Evolutionary conservation across 306 rosid species (phyloP), one percentile per base, ranked within the genome.

Genomic region (Dryas alaskensis): DNA sequence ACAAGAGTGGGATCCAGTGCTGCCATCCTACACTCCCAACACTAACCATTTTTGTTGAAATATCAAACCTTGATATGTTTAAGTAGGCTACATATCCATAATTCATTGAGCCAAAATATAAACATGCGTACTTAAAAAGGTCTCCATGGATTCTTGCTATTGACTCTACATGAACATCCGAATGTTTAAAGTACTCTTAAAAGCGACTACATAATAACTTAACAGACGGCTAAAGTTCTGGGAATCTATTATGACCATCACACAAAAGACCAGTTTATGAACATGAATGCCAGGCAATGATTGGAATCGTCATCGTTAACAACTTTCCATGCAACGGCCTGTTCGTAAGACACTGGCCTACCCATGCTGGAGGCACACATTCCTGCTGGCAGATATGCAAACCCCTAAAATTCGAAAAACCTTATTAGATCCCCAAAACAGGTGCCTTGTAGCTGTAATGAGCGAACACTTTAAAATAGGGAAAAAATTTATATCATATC

Each of bases 201-300:
- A 48, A 37, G 46, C 45, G 58, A 74, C 78, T 47, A 49, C n/a
- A 73, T 79, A 76, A 73, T 85, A 74, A 78, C 70, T 70, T 73
- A 72, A 79, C 48, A 69, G 59, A 79, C 60, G 67, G 52, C 61
- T 53, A 0, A 52, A 69, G 53, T 46, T 48, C 60, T 64, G 3
- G 8, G 62, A 10, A 16, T 55, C 74, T 31, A 67, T 74, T 14
- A 63, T 70, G 10, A 0, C 45, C 77, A 51, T 92, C 86, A 90
- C 76, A 88, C 87, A 78, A 95, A 95, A 79, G 99, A 92, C 99
- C 99, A 95, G 80, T 89, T 95, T 69, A 89, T 47, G 80, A 95
- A 95, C 96, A 92, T 90, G 83, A 95, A 85, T 3, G 98, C 98
- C 67, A 95, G 81, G 75, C 98, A 95, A 82, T 95, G 99, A 80